Evolutionary conservation across 768 basidiomycete species (phyloP).

Genomic region (Lyophyllum shimeji): DNA sequence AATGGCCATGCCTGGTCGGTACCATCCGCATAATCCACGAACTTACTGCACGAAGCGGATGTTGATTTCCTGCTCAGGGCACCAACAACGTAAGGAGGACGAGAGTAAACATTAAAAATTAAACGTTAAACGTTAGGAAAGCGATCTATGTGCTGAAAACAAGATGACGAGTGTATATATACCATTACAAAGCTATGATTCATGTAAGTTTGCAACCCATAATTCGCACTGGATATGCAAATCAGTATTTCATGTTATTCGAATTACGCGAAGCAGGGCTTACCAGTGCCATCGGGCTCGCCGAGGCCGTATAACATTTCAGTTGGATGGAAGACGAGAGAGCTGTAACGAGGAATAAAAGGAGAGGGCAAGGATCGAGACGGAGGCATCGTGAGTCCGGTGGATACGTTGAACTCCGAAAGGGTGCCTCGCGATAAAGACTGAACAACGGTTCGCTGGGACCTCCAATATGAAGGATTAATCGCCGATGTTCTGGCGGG

Average conservation of each 20-base stretch:
- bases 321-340: constrained; percentile 78
- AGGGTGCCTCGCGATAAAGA: constrained; percentile 46
- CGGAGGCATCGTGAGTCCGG: constrained; percentile 56
- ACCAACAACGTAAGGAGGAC: not conserved
- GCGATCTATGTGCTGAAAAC: constrained; percentile 12
- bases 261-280: constrained; percentile 13
- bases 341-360: constrained; percentile 61
- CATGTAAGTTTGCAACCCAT: constrained; percentile 53
- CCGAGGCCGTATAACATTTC: constrained; percentile 84
- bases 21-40: too few species aligned
- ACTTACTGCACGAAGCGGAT: too few species aligned
- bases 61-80: too few species aligned
- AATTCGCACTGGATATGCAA: constrained; percentile 42
- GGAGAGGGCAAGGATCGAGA: constrained; percentile 54
- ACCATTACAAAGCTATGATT: constrained; percentile 13
- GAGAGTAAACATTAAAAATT: not conserved
- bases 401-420: constrained; percentile 49
- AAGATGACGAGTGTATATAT: constrained; percentile 19
- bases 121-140: not conserved
- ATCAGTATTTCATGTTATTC: constrained; percentile 6
- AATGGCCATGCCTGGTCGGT: too few species aligned
- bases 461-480: constrained; percentile 58
- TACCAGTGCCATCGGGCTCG: constrained; percentile 67
- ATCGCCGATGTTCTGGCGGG: constrained; percentile 57
- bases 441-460: constrained; percentile 63